Percentiles rank a stretch among this genome's conserved stretches.
Evolutionary conservation across 176 grass and related monocot species (phyloP).

Genomic region (Canna indica): DNA sequence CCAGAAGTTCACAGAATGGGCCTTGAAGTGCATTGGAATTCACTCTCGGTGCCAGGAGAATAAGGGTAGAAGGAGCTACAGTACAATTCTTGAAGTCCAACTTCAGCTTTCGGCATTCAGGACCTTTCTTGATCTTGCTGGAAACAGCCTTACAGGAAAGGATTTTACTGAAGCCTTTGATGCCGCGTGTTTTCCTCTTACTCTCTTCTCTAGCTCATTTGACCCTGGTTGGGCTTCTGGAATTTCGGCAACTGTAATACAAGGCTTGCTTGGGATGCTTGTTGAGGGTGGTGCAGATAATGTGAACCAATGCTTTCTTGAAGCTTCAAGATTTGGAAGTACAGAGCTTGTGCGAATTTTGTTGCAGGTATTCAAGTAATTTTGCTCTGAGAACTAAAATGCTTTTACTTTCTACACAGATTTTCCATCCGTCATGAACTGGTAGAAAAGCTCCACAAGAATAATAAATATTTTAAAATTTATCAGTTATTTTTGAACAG

Average conservation of each 20-base stretch:
- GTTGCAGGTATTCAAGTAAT: constrained; percentile 44
- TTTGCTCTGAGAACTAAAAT: background rate
- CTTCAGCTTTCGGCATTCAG: constrained; percentile 79
- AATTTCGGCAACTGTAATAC: constrained; percentile 55
- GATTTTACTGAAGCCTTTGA: constrained; percentile 97
- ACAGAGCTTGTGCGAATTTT: constrained; percentile 91
- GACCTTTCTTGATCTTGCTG: constrained; percentile 82
- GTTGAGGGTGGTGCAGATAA: constrained; percentile 97
- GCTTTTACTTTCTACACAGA: background rate
- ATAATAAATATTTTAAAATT: background rate
- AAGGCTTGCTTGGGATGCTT: constrained; percentile 76
- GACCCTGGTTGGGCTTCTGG: constrained; percentile 79
- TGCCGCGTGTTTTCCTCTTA: constrained; percentile 94
- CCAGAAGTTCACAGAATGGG: constrained; percentile 97
- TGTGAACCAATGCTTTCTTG: constrained; percentile 98
- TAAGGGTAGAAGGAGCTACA: constrained; percentile 45
- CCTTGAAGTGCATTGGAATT: constrained; percentile 71
- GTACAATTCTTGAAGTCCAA: constrained; percentile 74
- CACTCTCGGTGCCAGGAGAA: constrained; percentile 48
- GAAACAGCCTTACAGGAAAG: constrained; percentile 85
- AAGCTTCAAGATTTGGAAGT: constrained; percentile 89
- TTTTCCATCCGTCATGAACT: background rate
- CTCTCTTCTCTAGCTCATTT: constrained; percentile 77
- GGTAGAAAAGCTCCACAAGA: background rate
- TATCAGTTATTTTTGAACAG: background rate